Conservation (phyloP, 2,329 filamentous ascomycete genomes). For the Epichloe typhina region DNA sequence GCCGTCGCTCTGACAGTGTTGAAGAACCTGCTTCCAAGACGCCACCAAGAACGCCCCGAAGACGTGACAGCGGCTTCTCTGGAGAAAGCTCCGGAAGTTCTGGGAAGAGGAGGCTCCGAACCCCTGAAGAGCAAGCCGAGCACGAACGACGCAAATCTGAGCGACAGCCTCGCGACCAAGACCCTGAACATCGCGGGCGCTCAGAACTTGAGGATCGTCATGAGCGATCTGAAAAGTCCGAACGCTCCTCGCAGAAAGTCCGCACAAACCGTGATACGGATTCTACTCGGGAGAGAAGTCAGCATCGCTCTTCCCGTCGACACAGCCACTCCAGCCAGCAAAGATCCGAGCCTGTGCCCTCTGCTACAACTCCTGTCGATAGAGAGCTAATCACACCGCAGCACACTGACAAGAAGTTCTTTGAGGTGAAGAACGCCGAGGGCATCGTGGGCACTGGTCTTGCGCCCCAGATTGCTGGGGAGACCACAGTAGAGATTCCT, state of each 20-base stretch:
- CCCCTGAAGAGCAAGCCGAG: conserved; percentile 36
- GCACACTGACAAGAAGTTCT: conserved; percentile 26
- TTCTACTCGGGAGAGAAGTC: conserved; percentile 14
- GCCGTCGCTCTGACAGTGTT: conserved; percentile 25
- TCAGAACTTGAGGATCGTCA: conserved; percentile 12
- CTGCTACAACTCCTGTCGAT: conserved; percentile 15
- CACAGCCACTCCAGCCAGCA: conserved; percentile 26
- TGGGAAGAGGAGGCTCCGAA: conserved; percentile 22
- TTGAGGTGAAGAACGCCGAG: conserved; percentile 26
- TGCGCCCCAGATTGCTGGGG: conserved; percentile 11
- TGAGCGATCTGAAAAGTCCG: conserved; percentile 8
- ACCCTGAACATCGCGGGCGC: conserved; percentile 15
- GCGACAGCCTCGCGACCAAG: conserved; percentile 14
- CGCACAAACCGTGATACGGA: conserved; percentile 23
- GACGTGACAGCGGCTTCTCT: conserved; percentile 33
- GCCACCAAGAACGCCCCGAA: conserved; percentile 26
- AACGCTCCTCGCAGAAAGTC: conserved; percentile 6
- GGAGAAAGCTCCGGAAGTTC: conserved; percentile 25
- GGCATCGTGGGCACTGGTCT: conserved; percentile 17
- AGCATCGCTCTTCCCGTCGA: conserved; percentile 28
- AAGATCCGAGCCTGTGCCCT: conserved; percentile 15
- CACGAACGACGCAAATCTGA: conserved; percentile 34
- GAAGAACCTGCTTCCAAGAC: conserved; percentile 22
- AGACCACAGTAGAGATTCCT: conserved; percentile 7
- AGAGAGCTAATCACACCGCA: conserved; percentile 9